Percentiles rank a stretch among this genome's conserved stretches.
Evolutionary conservation across 2,329 filamentous ascomycete genomes (phyloP).

Genomic region (Pseudophaeomoniella oleicola): DNA sequence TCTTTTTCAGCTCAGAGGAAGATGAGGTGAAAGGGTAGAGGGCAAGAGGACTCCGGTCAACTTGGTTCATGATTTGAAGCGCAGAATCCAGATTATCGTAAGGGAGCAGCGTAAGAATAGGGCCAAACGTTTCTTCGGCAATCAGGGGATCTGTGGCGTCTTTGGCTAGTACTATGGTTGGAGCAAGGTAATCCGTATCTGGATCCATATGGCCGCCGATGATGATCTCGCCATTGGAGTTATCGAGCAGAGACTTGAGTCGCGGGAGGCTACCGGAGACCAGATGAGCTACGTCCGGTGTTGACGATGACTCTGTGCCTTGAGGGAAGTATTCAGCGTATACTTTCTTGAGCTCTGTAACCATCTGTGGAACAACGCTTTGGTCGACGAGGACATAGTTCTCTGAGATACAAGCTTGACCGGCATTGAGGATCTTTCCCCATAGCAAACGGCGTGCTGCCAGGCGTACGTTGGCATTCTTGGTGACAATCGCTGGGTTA

Average conservation of each 20-base stretch:
- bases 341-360: constrained; percentile 57
- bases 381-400: constrained; percentile 83
- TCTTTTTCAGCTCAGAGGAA: constrained; percentile 59
- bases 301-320: constrained; percentile 62
- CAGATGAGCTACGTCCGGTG: constrained; percentile 66
- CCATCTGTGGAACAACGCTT: constrained; percentile 54
- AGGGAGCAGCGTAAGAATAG: constrained; percentile 71
- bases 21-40: constrained; percentile 77
- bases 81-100: constrained; percentile 73
- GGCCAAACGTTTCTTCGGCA: constrained; percentile 77
- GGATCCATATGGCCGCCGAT: constrained; percentile 76
- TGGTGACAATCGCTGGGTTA: constrained; percentile 86
- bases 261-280: constrained; percentile 73
- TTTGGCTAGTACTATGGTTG: constrained; percentile 78
- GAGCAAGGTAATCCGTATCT: constrained; percentile 69
- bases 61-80: constrained; percentile 62
- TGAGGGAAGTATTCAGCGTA: constrained; percentile 70
- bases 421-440: constrained; percentile 75
- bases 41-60: constrained; percentile 71
- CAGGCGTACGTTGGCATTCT: constrained; percentile 61
- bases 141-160: constrained; percentile 64
- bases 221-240: constrained; percentile 67
- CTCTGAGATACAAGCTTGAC: constrained; percentile 83
- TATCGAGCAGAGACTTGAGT: constrained; percentile 83
- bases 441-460: constrained; percentile 76